A percentile compares a stretch with the other conserved stretches of the same genome.
Evolutionary conservation across 129 eudicot genomes (phyloP).

Genomic region (Oenanthe sinensis): DNA sequence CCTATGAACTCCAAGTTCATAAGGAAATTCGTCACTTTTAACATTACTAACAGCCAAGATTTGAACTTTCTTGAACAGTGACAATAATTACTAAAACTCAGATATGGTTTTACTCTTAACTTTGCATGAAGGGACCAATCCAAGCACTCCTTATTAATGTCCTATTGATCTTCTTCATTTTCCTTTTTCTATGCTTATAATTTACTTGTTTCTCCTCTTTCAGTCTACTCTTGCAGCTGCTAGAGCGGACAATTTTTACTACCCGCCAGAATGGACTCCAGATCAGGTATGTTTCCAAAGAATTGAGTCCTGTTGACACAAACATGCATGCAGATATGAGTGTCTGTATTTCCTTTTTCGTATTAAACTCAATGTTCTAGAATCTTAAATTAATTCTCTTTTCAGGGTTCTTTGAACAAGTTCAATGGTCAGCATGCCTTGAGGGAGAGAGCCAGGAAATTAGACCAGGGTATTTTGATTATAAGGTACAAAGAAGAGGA

Average conservation of each 20-base stretch:
- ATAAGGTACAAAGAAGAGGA: slow-evolving; percentile 59
- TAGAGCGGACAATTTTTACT: slow-evolving; percentile 94
- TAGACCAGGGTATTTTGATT: slow-evolving; percentile 92
- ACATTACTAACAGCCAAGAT: neutral
- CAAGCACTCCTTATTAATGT: neutral
- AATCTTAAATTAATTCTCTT: slow-evolving; percentile 6
- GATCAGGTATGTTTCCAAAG: slow-evolving; percentile 43
- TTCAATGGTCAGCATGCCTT: slow-evolving; percentile 95
- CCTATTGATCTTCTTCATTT: neutral
- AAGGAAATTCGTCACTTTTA: neutral
- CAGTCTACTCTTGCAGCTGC: slow-evolving; percentile 99
- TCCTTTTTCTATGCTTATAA: neutral
- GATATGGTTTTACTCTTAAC: neutral
- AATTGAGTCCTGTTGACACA: neutral
- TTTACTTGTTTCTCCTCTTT: slow-evolving; percentile 21
- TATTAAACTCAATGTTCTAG: neutral
- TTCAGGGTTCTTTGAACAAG: slow-evolving; percentile 90
- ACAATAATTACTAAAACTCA: neutral
- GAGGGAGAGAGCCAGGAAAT: slow-evolving; percentile 88
- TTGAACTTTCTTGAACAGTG: neutral
- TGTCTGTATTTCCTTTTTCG: neutral
- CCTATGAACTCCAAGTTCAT: neutral
- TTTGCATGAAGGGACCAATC: neutral
- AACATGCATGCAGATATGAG: neutral
- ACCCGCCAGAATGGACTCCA: slow-evolving; percentile 98